These are phyloP conservation scores for Fusarium camptoceras DNA, from an alignment of 2,329 filamentous ascomycete genomes.

Conservation along the genomic window DNA sequence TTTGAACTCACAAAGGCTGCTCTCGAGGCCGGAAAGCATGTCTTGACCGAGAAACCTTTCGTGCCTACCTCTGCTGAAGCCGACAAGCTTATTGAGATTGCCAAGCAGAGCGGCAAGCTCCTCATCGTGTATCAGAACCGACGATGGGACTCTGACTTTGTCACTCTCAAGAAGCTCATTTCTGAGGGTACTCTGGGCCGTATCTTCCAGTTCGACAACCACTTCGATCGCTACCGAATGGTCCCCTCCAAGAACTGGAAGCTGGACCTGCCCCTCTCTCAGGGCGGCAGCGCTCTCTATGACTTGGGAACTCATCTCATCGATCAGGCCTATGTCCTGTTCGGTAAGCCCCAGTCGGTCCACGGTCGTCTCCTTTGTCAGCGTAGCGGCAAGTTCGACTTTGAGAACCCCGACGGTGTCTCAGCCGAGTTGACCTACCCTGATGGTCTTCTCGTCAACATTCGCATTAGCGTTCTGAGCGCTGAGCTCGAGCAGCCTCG, in stretches of 20 bases:
- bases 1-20: constrained; percentile 73
- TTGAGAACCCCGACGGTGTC: constrained; percentile 67
- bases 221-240: constrained; percentile 81
- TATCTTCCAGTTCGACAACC: constrained; percentile 81
- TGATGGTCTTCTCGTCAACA: constrained; percentile 72
- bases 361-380: constrained; percentile 77
- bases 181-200: constrained; percentile 71
- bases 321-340: constrained; percentile 78
- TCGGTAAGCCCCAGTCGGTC: constrained; percentile 75
- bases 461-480: constrained; percentile 76
- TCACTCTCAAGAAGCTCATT: constrained; percentile 74
- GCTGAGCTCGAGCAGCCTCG: constrained; percentile 76
- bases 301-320: constrained; percentile 82
- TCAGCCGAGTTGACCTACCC: constrained; percentile 76
- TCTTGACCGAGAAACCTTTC: constrained; percentile 86
- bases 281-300: constrained; percentile 76
- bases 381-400: constrained; percentile 60
- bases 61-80: constrained; percentile 78
- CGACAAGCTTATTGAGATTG: constrained; percentile 68
- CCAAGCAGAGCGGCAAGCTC: constrained; percentile 62
- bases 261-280: constrained; percentile 65
- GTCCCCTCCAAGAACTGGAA: constrained; percentile 75
- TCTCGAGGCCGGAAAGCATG: constrained; percentile 78
- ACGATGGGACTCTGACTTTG: constrained; percentile 81
- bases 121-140: constrained; percentile 82